A percentile compares a stretch with the other conserved stretches of the same genome.
These are phyloP conservation scores for Pichia sp. DNA, from an alignment of 1,139 yeast genomes.

Conservation along the genomic window DNA sequence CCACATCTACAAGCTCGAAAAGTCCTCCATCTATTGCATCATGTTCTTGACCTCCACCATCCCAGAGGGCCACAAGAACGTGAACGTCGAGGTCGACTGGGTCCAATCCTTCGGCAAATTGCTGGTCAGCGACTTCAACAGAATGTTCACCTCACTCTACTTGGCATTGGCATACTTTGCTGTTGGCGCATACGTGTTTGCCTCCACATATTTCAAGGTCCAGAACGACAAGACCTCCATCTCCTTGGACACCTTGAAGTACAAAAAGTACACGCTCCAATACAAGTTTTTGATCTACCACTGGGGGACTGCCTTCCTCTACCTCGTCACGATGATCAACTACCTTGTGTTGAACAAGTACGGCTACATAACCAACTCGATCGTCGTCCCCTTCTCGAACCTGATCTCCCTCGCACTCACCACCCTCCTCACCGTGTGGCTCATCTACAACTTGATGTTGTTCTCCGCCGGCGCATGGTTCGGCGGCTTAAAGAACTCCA, in stretches of 20 bases:
- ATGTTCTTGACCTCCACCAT: slow-evolving; percentile 23
- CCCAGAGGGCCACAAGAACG: slow-evolving; percentile 14
- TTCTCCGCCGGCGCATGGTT: slow-evolving; percentile 31
- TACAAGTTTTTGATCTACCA: slow-evolving; percentile 27
- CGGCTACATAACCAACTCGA: slow-evolving; percentile 25
- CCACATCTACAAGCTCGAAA: slow-evolving; percentile 19
- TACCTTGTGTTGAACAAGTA: slow-evolving; percentile 26
- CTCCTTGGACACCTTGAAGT: slow-evolving; percentile 18
- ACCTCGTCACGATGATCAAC: slow-evolving; percentile 21
- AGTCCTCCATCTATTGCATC: slow-evolving; percentile 28
- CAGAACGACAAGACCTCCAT: slow-evolving; percentile 22
- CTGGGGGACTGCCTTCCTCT: slow-evolving; percentile 21
- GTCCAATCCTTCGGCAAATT: slow-evolving; percentile 31
- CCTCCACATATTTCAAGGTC: slow-evolving; percentile 18
- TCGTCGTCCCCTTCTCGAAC: slow-evolving; percentile 22
- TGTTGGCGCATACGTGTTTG: slow-evolving; percentile 18
- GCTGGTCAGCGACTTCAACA: slow-evolving; percentile 28
- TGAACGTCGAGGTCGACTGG: slow-evolving; percentile 28
- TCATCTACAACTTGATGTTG: slow-evolving; percentile 30
- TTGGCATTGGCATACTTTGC: slow-evolving; percentile 24
- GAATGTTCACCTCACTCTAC: slow-evolving; percentile 24
- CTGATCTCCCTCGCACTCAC: slow-evolving; percentile 22
- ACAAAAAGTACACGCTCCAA: slow-evolving; percentile 27
- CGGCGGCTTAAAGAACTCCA: slow-evolving; percentile 18
- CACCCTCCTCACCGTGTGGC: slow-evolving; percentile 30